Conservation (phyloP, 2,329 filamentous ascomycete genomes). For the Coleophoma cylindrospora region DNA sequence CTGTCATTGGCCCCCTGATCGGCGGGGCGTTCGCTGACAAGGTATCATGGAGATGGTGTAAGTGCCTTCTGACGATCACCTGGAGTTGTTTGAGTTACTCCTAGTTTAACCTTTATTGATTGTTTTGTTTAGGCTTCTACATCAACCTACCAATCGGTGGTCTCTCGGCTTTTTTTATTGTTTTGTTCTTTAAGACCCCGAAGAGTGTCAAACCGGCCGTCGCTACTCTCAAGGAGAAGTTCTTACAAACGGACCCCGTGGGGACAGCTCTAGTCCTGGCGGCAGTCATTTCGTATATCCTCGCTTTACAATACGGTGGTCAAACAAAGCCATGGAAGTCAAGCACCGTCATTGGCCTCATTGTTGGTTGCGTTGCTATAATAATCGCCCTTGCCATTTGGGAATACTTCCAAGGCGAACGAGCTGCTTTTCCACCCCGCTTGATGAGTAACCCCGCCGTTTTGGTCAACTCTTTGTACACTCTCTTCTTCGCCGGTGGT, state of each 20-base stretch:
- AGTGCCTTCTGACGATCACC: too few species aligned
- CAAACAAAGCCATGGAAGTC: conserved; percentile 35
- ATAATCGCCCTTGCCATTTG: conserved; percentile 24
- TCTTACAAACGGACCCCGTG: conserved; percentile 38
- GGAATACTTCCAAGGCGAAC: conserved; percentile 33
- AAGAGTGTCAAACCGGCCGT: not conserved
- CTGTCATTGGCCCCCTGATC: conserved; percentile 5
- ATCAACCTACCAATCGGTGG: conserved; percentile 36
- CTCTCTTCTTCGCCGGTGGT: conserved; percentile 5
- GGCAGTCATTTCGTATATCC: conserved; percentile 32
- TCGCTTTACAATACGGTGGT: conserved; percentile 40
- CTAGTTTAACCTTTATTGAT: too few species aligned
- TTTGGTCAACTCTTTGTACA: conserved; percentile 22
- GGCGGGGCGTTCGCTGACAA: conserved; percentile 7
- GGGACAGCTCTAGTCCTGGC: conserved; percentile 37
- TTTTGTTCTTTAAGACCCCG: conserved; percentile 28
- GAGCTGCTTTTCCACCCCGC: conserved; percentile 39
- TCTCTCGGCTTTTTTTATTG: conserved; percentile 26
- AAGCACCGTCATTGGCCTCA: conserved; percentile 31
- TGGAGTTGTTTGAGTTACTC: too few species aligned
- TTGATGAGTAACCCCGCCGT: conserved; percentile 35
- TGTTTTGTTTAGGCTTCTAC: conserved; percentile 1
- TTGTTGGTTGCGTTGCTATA: conserved; percentile 27
- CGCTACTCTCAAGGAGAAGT: conserved; percentile 27
- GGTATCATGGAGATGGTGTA: conserved; percentile 10